A percentile compares a stretch with the other conserved stretches of the same genome.
Evolutionary conservation across 2,329 filamentous ascomycete genomes (phyloP).

Genomic region (Chaetomiaceae sp.): DNA sequence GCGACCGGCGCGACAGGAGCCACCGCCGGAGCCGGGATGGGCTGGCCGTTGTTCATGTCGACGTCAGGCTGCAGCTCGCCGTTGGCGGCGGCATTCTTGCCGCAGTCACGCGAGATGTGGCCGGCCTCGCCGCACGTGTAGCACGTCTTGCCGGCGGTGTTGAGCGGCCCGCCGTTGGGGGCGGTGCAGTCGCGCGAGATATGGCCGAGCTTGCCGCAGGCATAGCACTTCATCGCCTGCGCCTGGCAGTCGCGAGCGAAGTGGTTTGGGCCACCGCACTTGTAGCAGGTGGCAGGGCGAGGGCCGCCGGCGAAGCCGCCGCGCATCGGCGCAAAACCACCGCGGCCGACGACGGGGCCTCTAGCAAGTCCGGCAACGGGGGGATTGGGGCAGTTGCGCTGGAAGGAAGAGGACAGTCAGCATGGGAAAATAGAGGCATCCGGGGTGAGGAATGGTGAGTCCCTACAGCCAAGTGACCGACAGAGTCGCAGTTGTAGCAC

Average conservation of each 20-base stretch:
- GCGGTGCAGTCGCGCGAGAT: slow-evolving; percentile 93
- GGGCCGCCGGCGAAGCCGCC: slow-evolving; percentile 66
- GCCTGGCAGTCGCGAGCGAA: slow-evolving; percentile 98
- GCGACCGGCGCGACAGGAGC: slow-evolving; percentile 37
- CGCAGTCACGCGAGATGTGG: slow-evolving; percentile 93
- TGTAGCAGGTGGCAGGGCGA: slow-evolving; percentile 65
- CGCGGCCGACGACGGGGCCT: slow-evolving; percentile 63
- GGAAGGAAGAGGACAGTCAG: slow-evolving; percentile 11
- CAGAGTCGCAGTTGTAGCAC: slow-evolving; percentile 95
- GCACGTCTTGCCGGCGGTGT: slow-evolving; percentile 96
- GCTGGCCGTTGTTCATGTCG: slow-evolving; percentile 37
- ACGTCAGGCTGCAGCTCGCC: slow-evolving; percentile 43
- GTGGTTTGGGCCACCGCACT: slow-evolving; percentile 86
- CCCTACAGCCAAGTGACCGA: slow-evolving; percentile 81
- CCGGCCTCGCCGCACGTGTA: slow-evolving; percentile 95
- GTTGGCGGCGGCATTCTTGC: slow-evolving; percentile 56
- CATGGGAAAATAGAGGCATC: not conserved
- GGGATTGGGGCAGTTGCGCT: slow-evolving; percentile 80
- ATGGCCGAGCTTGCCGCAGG: slow-evolving; percentile 90
- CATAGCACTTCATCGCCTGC: slow-evolving; percentile 97
- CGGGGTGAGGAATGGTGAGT: slow-evolving; percentile 31
- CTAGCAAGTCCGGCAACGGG: slow-evolving; percentile 56
- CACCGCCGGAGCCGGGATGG: slow-evolving; percentile 31
- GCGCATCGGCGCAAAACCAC: slow-evolving; percentile 59
- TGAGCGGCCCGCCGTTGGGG: slow-evolving; percentile 90